A percentile compares a stretch with the other conserved stretches of the same genome.
Evolutionary conservation across 225 moss, liverwort and hornwort genomes (phyloP).

Genomic region (Physcomitrellopsis africana): DNA sequence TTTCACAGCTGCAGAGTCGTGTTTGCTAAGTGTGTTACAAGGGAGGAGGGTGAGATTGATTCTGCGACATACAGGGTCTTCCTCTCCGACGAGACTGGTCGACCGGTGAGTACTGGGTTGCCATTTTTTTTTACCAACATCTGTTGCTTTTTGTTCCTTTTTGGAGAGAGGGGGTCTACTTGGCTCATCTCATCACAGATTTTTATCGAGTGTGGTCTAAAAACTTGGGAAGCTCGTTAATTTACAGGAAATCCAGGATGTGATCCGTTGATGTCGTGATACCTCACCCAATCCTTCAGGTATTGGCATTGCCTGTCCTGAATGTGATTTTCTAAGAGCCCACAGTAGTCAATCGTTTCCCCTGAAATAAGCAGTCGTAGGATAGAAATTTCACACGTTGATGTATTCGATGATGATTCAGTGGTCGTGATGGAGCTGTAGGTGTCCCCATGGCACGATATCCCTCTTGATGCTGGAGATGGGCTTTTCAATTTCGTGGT

Average conservation of each 20-base stretch:
- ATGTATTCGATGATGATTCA: not conserved
- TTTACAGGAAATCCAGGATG: too few relatives aligned
- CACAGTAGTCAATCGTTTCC: too few relatives aligned
- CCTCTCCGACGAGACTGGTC: constrained; percentile 70
- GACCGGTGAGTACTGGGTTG: constrained; percentile 51
- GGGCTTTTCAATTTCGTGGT: constrained; percentile 73
- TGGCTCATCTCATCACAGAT: too few relatives aligned
- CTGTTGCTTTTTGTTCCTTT: not conserved
- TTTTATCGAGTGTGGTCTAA: too few relatives aligned
- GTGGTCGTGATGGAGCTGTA: constrained; percentile 23
- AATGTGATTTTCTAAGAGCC: too few relatives aligned
- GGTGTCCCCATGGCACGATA: constrained; percentile 88
- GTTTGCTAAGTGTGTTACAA: constrained; percentile 46
- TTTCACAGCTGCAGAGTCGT: constrained; percentile 32
- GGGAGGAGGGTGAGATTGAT: constrained; percentile 63
- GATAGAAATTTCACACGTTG: not conserved
- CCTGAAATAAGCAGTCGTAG: too few relatives aligned
- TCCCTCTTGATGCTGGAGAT: constrained; percentile 78
- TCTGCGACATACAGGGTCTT: constrained; percentile 80
- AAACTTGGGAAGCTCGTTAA: too few relatives aligned
- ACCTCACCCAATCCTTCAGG: too few relatives aligned
- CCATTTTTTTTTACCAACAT: not conserved
- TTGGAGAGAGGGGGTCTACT: not conserved
- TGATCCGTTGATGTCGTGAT: too few relatives aligned
- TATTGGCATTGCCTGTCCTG: too few relatives aligned